A percentile compares a stretch with the other conserved stretches of the same genome.
Evolutionary conservation across 345 rosid genomes (phyloP).

Genomic region (Populus pruinosa): DNA sequence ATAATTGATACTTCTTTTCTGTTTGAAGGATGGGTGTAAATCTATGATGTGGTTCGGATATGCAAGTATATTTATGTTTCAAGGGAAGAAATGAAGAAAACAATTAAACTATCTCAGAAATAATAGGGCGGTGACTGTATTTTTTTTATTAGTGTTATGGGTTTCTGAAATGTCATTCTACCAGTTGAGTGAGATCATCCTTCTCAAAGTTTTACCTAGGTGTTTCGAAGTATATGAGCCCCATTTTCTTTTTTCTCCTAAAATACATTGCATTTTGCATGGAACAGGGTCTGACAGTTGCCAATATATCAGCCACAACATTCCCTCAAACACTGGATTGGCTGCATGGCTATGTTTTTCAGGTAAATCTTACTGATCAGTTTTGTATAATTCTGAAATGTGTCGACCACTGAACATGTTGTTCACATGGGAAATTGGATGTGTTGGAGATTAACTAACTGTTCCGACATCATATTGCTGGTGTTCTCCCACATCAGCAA

Average conservation of each 20-base stretch:
- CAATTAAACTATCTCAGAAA: not conserved
- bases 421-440: not conserved
- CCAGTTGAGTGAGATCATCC: not conserved
- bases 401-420: not conserved
- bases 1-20: not conserved
- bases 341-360: slow-evolving; percentile 45
- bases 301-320: slow-evolving; percentile 78
- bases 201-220: not conserved
- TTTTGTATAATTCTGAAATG: not conserved
- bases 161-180: not conserved
- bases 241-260: slow-evolving; percentile 15
- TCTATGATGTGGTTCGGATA: not conserved
- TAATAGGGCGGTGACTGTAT: not conserved
- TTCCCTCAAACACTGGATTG: slow-evolving; percentile 64
- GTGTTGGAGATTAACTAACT: not conserved
- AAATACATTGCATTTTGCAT: not conserved
- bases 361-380: slow-evolving; percentile 45
- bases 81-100: not conserved
- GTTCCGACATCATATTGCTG: not conserved
- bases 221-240: not conserved
- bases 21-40: not conserved
- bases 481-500: not conserved
- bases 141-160: not conserved
- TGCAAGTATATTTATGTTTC: not conserved
- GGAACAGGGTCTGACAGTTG: slow-evolving; percentile 54